Evolutionary conservation across 495 filamentous ascomycete genomes (phyloP), one percentile per base, ranked within the genome.

Genomic region (Penicillium egyptiacum): DNA sequence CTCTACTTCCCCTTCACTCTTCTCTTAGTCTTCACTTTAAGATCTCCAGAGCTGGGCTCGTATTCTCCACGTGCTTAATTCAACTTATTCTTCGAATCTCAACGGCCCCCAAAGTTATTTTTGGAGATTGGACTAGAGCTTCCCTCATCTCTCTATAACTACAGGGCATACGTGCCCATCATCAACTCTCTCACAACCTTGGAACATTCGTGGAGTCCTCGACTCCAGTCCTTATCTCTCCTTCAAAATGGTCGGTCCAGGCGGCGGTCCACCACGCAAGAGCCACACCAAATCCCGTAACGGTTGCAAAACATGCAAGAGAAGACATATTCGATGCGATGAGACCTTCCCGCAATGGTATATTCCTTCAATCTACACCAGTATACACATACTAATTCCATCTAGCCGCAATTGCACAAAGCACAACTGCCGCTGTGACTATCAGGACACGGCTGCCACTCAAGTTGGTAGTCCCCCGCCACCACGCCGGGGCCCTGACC

Each of bases 271-370:
- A 53, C 78, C 80, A 53, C 78, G 80, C 59, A 83, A 80, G 69
- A 91, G 93, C 76, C 94, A 98, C 79, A 98, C 95, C 61, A 98
- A 98, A 76, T 97, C 93, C 47, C 85, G 94, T 56, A 97, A 96
- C 75, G 94, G 94, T 47, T 98, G 94, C 76, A 92, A 91, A 64
- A 96, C 91, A 31, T 98, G 94, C 83, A 98, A 98, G 81, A 85
- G 88, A 72, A 86, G 94, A 66, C 94, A 98, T 75, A 98, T 98
- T 70, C 86, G 94, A 57, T 98, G 94, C 75, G 94, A 98, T 72
- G 95, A 98, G 73, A 96, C 82, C 57, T 96, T 93, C 64, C 94
- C 95, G 22, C 94, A 98, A 85, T 98, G 94, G 93, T 97, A 81
- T 61, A 79, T 73, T 45, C 12, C 35, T 39, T 10, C 22, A 23